Evolutionary conservation across 176 grass and related monocot species (phyloP).

Genomic region (Poa annua): DNA sequence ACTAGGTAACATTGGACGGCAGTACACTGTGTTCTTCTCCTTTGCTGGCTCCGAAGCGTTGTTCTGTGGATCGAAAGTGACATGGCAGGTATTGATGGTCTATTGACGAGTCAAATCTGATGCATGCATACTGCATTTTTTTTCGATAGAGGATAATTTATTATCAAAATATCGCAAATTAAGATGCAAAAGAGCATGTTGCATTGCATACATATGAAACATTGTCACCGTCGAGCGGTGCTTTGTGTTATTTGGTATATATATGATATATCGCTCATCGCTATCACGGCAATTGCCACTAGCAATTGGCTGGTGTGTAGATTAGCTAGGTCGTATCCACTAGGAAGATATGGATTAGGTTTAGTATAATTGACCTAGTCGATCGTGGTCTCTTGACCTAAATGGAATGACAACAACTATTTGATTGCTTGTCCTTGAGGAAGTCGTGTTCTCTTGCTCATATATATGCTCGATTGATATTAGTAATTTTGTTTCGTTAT

Average conservation of each 20-base stretch:
- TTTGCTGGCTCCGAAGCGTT: background rate
- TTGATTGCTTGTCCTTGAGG: no score
- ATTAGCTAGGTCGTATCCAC: background rate
- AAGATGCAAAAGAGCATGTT: no score
- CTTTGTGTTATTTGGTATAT: background rate
- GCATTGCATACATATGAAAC: background rate
- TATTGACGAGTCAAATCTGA: background rate
- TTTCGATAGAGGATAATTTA: no score
- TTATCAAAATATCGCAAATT: no score
- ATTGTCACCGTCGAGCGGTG: background rate
- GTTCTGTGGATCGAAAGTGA: background rate
- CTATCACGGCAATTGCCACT: background rate
- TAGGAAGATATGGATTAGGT: slow-evolving; percentile 4
- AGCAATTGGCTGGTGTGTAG: background rate
- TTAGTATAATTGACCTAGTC: background rate
- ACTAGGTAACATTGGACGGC: background rate
- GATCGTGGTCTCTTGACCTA: background rate
- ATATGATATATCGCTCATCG: background rate
- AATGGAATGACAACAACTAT: no score
- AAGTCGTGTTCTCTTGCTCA: background rate
- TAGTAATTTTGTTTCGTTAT: no score
- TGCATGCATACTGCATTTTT: background rate
- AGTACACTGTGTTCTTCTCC: background rate
- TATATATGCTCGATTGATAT: background rate
- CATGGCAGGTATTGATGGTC: background rate